Percentiles rank a stretch among this genome's conserved stretches.
Evolutionary conservation across 495 filamentous ascomycete genomes (phyloP).

Genomic region (Polyplosphaeria fusca): DNA sequence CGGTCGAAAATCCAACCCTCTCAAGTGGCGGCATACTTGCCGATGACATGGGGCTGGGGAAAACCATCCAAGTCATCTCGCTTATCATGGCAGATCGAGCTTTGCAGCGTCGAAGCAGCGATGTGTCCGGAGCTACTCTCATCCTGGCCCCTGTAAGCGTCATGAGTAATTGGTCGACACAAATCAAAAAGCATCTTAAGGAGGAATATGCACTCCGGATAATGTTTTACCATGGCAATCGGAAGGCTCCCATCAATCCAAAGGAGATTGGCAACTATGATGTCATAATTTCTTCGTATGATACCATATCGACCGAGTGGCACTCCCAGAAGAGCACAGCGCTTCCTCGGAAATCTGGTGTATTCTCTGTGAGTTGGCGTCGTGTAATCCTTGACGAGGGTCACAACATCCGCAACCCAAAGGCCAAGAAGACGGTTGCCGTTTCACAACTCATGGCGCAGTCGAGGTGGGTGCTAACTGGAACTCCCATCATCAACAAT

Average conservation of each 20-base stretch:
- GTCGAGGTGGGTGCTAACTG: slow-evolving; percentile 76
- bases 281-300: slow-evolving; percentile 84
- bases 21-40: slow-evolving; percentile 82
- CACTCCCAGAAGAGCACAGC: slow-evolving; percentile 24
- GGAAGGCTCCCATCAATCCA: slow-evolving; percentile 53
- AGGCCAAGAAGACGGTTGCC: slow-evolving; percentile 66
- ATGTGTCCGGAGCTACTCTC: slow-evolving; percentile 54
- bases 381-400: slow-evolving; percentile 79
- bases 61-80: slow-evolving; percentile 85
- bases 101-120: slow-evolving; percentile 38
- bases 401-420: slow-evolving; percentile 77
- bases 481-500: slow-evolving; percentile 57
- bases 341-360: slow-evolving; percentile 34
- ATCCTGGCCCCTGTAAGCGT: slow-evolving; percentile 82
- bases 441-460: slow-evolving; percentile 63
- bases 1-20: slow-evolving; percentile 56
- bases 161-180: slow-evolving; percentile 89
- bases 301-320: slow-evolving; percentile 42
- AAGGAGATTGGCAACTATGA: slow-evolving; percentile 58
- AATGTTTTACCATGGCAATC: slow-evolving; percentile 70
- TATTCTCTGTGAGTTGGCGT: slow-evolving; percentile 71
- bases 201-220: slow-evolving; percentile 59
- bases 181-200: slow-evolving; percentile 67
- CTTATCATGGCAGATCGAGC: slow-evolving; percentile 62
- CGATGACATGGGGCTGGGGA: slow-evolving; percentile 94